Conservation (phyloP, 305 asterid species). For the Rubia peregrina region DNA sequence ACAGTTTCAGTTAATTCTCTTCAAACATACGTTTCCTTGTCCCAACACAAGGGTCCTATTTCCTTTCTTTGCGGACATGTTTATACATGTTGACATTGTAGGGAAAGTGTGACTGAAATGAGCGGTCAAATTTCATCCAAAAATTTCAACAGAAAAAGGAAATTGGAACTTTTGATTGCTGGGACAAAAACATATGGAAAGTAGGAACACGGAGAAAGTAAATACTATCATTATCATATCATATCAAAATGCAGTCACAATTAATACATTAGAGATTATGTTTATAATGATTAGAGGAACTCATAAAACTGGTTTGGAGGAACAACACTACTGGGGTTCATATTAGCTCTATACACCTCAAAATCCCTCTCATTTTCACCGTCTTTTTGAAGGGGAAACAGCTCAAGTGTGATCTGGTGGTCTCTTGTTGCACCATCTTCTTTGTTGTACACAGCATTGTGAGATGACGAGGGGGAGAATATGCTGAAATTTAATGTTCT, state of each 20-base stretch:
- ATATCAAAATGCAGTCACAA: background rate
- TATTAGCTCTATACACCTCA: background rate
- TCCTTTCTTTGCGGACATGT: too few species aligned
- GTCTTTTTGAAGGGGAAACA: conserved; percentile 14
- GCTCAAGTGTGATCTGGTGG: conserved; percentile 17
- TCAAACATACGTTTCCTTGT: too few species aligned
- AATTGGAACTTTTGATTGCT: too few species aligned
- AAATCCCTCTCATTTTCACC: background rate
- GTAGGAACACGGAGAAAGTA: too few species aligned
- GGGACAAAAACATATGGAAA: too few species aligned
- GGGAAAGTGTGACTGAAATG: too few species aligned
- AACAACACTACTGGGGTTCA: background rate
- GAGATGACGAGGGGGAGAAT: background rate
- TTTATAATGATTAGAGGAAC: conserved; percentile 15
- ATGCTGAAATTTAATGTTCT: conserved; percentile 11
- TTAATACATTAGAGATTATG: background rate
- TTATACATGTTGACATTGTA: too few species aligned
- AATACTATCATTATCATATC: background rate
- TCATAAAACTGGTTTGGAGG: conserved; percentile 21
- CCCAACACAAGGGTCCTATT: too few species aligned
- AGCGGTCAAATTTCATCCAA: too few species aligned
- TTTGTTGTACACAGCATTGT: background rate
- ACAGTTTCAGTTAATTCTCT: too few species aligned
- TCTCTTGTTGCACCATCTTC: background rate
- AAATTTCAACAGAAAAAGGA: too few species aligned